These are phyloP conservation scores for Penicillium thymicola DNA, from an alignment of 2,329 filamentous ascomycete genomes.

Conservation along the genomic window DNA sequence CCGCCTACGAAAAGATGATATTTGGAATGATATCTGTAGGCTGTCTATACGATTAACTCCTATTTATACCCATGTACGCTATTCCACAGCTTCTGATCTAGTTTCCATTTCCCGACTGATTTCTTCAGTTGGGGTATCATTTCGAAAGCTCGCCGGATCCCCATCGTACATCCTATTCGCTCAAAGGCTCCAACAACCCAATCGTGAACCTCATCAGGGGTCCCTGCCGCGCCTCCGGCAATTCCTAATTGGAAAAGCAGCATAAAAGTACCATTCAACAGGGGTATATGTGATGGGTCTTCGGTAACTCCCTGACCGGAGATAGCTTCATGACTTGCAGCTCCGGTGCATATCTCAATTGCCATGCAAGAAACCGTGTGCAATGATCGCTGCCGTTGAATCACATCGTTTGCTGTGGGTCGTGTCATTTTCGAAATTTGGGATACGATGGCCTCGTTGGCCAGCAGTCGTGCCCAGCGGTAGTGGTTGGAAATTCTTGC, in stretches of 20 bases:
- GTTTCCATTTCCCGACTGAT: background rate
- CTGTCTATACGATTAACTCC: background rate
- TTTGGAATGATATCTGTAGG: background rate
- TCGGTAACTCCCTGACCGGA: slow-evolving; percentile 1
- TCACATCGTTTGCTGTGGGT: slow-evolving; percentile 1
- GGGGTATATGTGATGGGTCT: slow-evolving; percentile 4
- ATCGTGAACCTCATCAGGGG: slow-evolving; percentile 19
- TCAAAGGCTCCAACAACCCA: slow-evolving; percentile 22
- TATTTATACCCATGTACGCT: background rate
- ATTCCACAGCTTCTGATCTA: slow-evolving; percentile 2
- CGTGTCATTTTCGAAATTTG: slow-evolving; percentile 4
- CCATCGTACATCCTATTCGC: slow-evolving; percentile 20
- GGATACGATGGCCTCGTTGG: slow-evolving; percentile 22
- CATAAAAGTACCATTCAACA: slow-evolving; percentile 25
- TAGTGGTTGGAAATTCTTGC: slow-evolving; percentile 23
- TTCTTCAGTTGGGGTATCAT: slow-evolving; percentile 17
- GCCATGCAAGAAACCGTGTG: slow-evolving; percentile 18
- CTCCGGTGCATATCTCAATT: slow-evolving; percentile 20
- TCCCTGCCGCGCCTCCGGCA: slow-evolving; percentile 20
- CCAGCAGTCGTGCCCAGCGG: slow-evolving; percentile 20
- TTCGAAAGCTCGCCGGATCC: slow-evolving; percentile 22
- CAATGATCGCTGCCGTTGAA: slow-evolving; percentile 16
- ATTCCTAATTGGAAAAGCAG: slow-evolving; percentile 21
- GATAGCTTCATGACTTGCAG: slow-evolving; percentile 19
- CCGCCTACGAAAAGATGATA: background rate